Base-by-base conservation (phyloP, 192 early-diverging fungal genomes). In the Helicostylum pulchrum region DNA sequence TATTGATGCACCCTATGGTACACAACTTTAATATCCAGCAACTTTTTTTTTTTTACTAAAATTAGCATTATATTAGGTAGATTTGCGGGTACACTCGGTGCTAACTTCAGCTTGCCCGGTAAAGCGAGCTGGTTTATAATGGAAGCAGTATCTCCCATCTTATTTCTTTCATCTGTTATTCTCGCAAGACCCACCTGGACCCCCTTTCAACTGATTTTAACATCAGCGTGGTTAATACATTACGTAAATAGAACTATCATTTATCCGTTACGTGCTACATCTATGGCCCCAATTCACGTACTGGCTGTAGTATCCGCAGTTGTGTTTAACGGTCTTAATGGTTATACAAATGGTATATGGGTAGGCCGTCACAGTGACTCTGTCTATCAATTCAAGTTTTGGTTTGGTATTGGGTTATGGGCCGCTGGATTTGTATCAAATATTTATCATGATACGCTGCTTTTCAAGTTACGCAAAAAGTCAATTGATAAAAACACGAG, bases 401-500 rank as follows among this genome's bases (percentile, higher is more conserved):
- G 49, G 60, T 6, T 67, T 9, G 72, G 75, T 7, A 50, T 70
- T 10, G 8, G 19, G 0, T 6, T 77, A 3, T 78, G 53, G 54
- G 19, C 20, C 2, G 30, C 39, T 15, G 77, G 77, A n/a, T 68
- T 66, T 67, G 19, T 31, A 50, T 47, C 45, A 11, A 78, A 78
- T 53, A 62, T 78, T 10, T 61, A 72, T n/a, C 77, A 78, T 47
- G 77, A 78, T 46, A 67, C 67, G 15, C 36, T 75, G 32, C 44
- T 78, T 32, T 75, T 78, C 53, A 11, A 48, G 15, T 50, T 76
- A 11, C 57, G 77, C 10, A 17, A 31, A 8, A 43, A 53, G 17
- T 9, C 49, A 15, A 3, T 9, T 23, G 52, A 49, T 3, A 45
- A 31, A 8, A 56, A 58, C 19, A 49, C 50, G 19, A 50, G 48